Conservation (phyloP, 768 basidiomycete species). For the Crucibulum laeve region DNA sequence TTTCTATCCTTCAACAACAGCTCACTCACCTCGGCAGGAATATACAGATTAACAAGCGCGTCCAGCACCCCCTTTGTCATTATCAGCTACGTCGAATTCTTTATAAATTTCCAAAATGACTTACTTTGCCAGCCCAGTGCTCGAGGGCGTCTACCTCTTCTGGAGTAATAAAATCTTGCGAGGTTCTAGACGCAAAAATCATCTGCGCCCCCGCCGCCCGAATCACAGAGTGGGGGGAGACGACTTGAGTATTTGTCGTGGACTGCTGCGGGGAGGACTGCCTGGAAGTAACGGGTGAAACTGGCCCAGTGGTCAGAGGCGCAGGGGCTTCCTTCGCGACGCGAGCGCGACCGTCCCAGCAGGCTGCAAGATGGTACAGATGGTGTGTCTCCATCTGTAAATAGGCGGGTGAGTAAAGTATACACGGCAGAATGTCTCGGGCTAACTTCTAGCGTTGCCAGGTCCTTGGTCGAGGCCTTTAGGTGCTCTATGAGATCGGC, state of each 20-base stretch:
- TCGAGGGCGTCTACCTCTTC: slow-evolving; percentile 56
- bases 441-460: slow-evolving; percentile 72
- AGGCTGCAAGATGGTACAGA: slow-evolving; percentile 71
- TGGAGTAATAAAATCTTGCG: slow-evolving; percentile 73
- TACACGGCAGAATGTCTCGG: slow-evolving; percentile 6
- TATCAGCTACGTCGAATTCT: background rate
- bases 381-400: slow-evolving; percentile 83
- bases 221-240: slow-evolving; percentile 36
- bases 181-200: slow-evolving; percentile 74
- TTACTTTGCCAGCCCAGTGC: slow-evolving; percentile 51
- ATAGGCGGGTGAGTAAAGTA: slow-evolving; percentile 4
- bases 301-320: slow-evolving; percentile 42
- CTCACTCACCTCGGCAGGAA: slow-evolving; percentile 45
- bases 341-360: slow-evolving; percentile 45
- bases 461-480: slow-evolving; percentile 40
- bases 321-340: slow-evolving; percentile 21
- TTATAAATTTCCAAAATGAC: slow-evolving; percentile 7
- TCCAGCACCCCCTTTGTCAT: slow-evolving; percentile 46
- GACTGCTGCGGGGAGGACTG: slow-evolving; percentile 16
- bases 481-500: slow-evolving; percentile 55
- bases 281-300: slow-evolving; percentile 31
- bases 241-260: slow-evolving; percentile 11
- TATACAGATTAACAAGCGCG: slow-evolving; percentile 43
- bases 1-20: slow-evolving; percentile 5
- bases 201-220: slow-evolving; percentile 79